phyloP scores from a whole-genome alignment of 1,139 yeast species.

The Kurtzmaniella quercitrusa region DNA sequence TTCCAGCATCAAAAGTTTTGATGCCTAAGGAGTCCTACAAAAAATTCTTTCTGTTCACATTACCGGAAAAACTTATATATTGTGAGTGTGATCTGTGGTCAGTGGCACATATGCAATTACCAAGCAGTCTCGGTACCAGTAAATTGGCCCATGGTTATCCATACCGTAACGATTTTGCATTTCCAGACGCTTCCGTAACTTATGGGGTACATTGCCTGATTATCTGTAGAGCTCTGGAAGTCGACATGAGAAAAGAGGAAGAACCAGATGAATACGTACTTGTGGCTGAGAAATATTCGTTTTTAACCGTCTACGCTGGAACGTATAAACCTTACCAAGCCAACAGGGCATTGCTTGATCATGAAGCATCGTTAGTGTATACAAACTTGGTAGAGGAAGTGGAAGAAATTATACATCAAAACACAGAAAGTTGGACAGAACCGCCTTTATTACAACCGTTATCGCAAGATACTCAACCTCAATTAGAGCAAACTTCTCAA shows the following conservation, averaged over 20 bases:
- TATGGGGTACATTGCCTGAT: conserved; percentile 36
- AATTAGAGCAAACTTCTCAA: background rate
- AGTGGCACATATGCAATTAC: conserved; percentile 34
- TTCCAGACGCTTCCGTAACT: conserved; percentile 29
- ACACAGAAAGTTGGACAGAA: background rate
- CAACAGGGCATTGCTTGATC: conserved; percentile 28
- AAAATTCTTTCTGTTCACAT: conserved; percentile 36
- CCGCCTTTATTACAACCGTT: background rate
- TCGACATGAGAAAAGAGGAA: conserved; percentile 17
- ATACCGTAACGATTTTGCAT: conserved; percentile 27
- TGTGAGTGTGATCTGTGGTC: conserved; percentile 31
- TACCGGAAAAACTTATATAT: conserved; percentile 37
- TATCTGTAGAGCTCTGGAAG: conserved; percentile 32
- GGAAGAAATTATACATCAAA: conserved; percentile 20
- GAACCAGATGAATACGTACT: conserved; percentile 34
- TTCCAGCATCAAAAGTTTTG: conserved; percentile 20
- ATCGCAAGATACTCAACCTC: background rate
- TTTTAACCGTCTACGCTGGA: conserved; percentile 22
- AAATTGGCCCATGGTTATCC: conserved; percentile 14
- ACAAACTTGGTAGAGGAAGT: conserved; percentile 24
- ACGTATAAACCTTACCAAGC: conserved; percentile 24
- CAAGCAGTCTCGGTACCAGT: conserved; percentile 33
- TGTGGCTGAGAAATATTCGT: conserved; percentile 30
- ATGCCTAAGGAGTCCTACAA: conserved; percentile 33
- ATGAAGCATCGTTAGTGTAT: conserved; percentile 29